Base-by-base conservation (phyloP, 2,329 filamentous ascomycete genomes). In the Fusarium papillatum region DNA sequence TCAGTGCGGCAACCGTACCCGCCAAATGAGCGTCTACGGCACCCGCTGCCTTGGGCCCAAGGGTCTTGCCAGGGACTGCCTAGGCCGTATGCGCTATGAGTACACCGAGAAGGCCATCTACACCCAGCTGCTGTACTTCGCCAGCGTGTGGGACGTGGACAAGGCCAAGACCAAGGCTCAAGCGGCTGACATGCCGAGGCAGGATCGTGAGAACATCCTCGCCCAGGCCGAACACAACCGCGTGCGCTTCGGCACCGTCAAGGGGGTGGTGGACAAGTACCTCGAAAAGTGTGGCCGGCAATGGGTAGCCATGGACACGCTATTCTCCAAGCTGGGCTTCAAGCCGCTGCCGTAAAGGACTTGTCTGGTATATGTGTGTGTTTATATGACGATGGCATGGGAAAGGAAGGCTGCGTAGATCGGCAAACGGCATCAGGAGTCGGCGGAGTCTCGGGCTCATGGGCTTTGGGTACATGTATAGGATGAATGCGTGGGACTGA, bases 21-120 rank as follows among this genome's bases (percentile, higher is more conserved):
- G 96, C 61, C 95, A 98, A 83, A 96, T 98, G 88, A 95, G 92
- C 79, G 97, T 99, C 46, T 98, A 98, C 83, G 97, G 97, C 57
- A 92, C 94, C 72, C 92, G 95, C 62, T 99, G 97, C 82, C 88
- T 98, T 8, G 97, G 97, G 0, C 95, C 96, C 19, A 93, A 93
- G 77, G 95, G 96, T 2, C 92, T 97, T 5, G 96, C 94, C 0
- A 90, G 93, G 68, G 96, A 95, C 67, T 99, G 97, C 83, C 87
- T 93, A 6, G 97, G 97, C 24, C 91, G 91, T 62, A 98, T 99
- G 96, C 87, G 90, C 26, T 98, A 96, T 82, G 95, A 97, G 85
- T 93, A 95, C 81, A 89, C 90, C 1, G 97, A 98, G 86, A 96
- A 97, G 85, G 93, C 94, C 80, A 90, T 98, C 70, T 98, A 98